Evolutionary conservation across 2,329 filamentous ascomycete genomes (phyloP).

Genomic region (Lecanicillium sp.): DNA sequence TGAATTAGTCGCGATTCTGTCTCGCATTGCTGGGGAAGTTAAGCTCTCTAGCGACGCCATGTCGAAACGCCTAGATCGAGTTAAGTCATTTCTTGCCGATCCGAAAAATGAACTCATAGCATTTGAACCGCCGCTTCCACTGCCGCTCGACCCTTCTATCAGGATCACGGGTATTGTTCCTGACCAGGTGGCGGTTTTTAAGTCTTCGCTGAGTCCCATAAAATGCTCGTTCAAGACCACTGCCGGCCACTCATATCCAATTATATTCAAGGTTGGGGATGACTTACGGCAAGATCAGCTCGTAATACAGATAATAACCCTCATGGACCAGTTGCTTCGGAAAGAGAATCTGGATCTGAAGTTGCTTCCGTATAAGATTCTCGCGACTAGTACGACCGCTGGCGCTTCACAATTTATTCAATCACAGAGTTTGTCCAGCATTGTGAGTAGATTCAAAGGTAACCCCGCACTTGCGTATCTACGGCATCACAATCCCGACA

Average conservation of each 20-base stretch:
- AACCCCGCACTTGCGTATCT: constrained; percentile 75
- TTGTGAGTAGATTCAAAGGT: constrained; percentile 71
- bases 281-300: constrained; percentile 95
- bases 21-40: constrained; percentile 82
- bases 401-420: constrained; percentile 92
- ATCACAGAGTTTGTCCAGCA: constrained; percentile 74
- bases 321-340: constrained; percentile 92
- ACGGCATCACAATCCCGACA: constrained; percentile 81
- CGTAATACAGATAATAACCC: constrained; percentile 91
- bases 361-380: constrained; percentile 89
- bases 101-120: constrained; percentile 78
- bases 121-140: constrained; percentile 78
- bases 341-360: constrained; percentile 97
- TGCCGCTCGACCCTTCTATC: constrained; percentile 81
- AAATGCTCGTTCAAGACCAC: constrained; percentile 84
- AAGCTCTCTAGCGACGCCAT: constrained; percentile 72
- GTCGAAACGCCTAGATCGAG: constrained; percentile 69
- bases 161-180: constrained; percentile 71
- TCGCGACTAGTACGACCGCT: constrained; percentile 82
- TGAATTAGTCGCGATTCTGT: constrained; percentile 78
- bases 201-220: constrained; percentile 86
- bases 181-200: constrained; percentile 86
- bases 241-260: constrained; percentile 70
- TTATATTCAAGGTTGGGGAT: constrained; percentile 96
- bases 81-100: constrained; percentile 79